Conservation (phyloP, 2,329 filamentous ascomycete species). For the Orbilia javanica region DNA sequence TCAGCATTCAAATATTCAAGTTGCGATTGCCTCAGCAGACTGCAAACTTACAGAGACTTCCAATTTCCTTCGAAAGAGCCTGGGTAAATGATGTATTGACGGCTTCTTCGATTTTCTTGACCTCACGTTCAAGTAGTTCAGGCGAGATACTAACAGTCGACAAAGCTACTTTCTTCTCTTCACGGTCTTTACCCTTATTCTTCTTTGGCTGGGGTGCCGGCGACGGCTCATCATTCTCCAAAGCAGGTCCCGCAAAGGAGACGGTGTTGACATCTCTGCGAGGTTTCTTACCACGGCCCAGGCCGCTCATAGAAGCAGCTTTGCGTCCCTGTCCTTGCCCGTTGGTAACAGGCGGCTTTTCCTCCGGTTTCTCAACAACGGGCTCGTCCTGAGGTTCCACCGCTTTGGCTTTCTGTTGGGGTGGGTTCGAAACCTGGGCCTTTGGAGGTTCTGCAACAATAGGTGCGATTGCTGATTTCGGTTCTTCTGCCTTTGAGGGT, state of each 20-base stretch:
- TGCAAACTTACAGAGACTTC: slow-evolving; percentile 65
- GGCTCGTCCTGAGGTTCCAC: slow-evolving; percentile 60
- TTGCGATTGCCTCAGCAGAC: background rate
- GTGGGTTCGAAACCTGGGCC: slow-evolving; percentile 62
- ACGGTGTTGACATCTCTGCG: slow-evolving; percentile 62
- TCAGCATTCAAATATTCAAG: slow-evolving; percentile 59
- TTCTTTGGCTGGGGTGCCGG: slow-evolving; percentile 68
- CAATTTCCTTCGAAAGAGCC: slow-evolving; percentile 73
- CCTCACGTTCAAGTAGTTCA: slow-evolving; percentile 61
- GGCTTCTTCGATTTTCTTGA: slow-evolving; percentile 67
- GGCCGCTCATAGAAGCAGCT: slow-evolving; percentile 61
- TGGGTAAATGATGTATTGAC: slow-evolving; percentile 71
- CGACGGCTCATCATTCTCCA: slow-evolving; percentile 61
- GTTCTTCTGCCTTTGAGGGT: slow-evolving; percentile 66
- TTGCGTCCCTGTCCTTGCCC: slow-evolving; percentile 57
- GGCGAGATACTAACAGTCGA: slow-evolving; percentile 58
- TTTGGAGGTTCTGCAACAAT: slow-evolving; percentile 59
- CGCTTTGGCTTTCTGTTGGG: slow-evolving; percentile 62
- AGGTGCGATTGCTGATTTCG: slow-evolving; percentile 61
- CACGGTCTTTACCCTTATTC: slow-evolving; percentile 73
- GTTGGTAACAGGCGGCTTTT: slow-evolving; percentile 57
- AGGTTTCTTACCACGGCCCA: slow-evolving; percentile 65
- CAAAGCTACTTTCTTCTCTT: slow-evolving; percentile 74
- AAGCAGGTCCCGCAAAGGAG: slow-evolving; percentile 60
- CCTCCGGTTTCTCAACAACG: slow-evolving; percentile 62